Conservation (phyloP, 2,329 filamentous ascomycete genomes). For the Aspergillus transmontanensis region DNA sequence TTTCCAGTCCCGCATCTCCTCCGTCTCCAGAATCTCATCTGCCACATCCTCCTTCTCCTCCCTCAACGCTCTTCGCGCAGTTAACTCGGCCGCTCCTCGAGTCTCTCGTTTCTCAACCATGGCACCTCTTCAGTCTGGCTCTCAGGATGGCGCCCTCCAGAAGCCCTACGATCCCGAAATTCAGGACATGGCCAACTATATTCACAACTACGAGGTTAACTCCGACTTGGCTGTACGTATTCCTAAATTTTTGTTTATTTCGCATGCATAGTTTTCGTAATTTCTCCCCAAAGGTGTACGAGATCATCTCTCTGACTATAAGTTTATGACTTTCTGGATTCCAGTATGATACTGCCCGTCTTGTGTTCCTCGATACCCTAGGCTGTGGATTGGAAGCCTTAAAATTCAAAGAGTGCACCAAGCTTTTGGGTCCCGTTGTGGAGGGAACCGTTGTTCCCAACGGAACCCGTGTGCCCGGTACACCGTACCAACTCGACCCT, state of each 20-base stretch:
- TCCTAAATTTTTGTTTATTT: background rate
- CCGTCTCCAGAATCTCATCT: conserved; percentile 37
- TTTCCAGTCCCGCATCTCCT: conserved; percentile 52
- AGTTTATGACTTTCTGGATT: background rate
- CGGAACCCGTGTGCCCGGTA: conserved; percentile 87
- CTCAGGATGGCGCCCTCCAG: conserved; percentile 36
- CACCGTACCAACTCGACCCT: conserved; percentile 90
- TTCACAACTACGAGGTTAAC: conserved; percentile 86
- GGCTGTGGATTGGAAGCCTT: conserved; percentile 96
- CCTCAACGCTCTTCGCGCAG: conserved; percentile 28
- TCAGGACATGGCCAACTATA: conserved; percentile 90
- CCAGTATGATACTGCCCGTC: conserved; percentile 86
- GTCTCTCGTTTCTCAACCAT: conserved; percentile 47
- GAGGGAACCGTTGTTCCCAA: conserved; percentile 89
- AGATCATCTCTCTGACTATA: background rate
- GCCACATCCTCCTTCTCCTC: conserved; percentile 35
- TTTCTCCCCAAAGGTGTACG: background rate
- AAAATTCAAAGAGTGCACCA: conserved; percentile 92
- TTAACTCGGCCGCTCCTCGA: conserved; percentile 25
- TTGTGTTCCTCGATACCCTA: conserved; percentile 94
- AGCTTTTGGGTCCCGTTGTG: conserved; percentile 89
- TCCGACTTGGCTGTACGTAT: conserved; percentile 85
- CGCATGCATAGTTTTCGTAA: background rate
- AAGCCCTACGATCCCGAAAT: conserved; percentile 87
- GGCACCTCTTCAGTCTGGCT: conserved; percentile 41